Conservation (phyloP, 2,329 filamentous ascomycete species). For the Curvularia lunata region DNA sequence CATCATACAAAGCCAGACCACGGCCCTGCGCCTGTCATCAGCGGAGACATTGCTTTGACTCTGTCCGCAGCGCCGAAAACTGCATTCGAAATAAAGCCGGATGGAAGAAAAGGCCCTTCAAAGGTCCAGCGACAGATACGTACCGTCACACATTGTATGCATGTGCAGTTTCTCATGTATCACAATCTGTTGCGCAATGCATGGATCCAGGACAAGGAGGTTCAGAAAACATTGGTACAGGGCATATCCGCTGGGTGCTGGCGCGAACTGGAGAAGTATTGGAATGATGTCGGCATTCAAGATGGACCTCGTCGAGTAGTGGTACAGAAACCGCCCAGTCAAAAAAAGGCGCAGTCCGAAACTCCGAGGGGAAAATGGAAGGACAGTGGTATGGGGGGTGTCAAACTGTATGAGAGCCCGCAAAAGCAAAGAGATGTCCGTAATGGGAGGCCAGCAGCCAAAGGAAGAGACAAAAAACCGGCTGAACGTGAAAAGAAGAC, state of each 20-base stretch:
- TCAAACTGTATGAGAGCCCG: conserved; percentile 37
- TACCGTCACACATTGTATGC: conserved; percentile 80
- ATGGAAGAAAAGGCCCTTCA: conserved; percentile 81
- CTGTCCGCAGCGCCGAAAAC: conserved; percentile 51
- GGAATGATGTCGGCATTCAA: conserved; percentile 78
- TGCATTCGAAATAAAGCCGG: conserved; percentile 48
- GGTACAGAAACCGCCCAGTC: conserved; percentile 62
- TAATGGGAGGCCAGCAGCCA: conserved; percentile 17
- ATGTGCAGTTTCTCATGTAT: conserved; percentile 86
- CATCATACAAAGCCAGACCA: conserved; percentile 42
- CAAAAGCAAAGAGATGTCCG: conserved; percentile 20
- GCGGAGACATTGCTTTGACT: conserved; percentile 76
- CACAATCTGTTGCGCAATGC: conserved; percentile 74
- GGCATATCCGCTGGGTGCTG: conserved; percentile 41
- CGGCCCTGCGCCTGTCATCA: conserved; percentile 56
- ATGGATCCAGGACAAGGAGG: conserved; percentile 46
- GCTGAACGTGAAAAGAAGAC: conserved; percentile 53
- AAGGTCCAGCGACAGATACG: conserved; percentile 84
- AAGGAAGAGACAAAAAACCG: conserved; percentile 42
- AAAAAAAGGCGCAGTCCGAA: conserved; percentile 62
- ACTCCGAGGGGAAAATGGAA: conserved; percentile 44
- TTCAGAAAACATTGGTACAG: conserved; percentile 42
- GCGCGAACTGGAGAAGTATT: conserved; percentile 52
- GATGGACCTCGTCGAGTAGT: conserved; percentile 81
- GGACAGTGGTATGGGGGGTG: conserved; percentile 51